phyloP scores from a whole-genome alignment of 306 rosid genomes.

The Dryas drummondii region DNA sequence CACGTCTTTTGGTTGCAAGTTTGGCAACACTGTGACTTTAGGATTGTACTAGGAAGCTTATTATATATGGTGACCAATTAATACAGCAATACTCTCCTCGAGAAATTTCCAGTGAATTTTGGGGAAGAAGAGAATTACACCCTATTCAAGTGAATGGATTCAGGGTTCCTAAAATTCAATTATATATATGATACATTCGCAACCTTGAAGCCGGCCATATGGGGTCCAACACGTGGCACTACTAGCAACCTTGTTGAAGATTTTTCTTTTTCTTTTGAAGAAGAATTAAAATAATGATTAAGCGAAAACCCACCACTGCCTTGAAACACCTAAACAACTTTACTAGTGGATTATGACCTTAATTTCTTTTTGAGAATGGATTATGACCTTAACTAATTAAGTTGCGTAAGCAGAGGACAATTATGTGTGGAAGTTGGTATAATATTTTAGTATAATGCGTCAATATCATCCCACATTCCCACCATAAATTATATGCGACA shows the following conservation, averaged over 20 bases:
- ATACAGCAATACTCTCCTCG: too few species aligned
- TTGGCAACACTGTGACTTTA: constrained; percentile 17
- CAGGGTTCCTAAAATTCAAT: too few species aligned
- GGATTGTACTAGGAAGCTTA: constrained; percentile 17
- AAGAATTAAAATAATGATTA: constrained; percentile 9
- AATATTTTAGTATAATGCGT: constrained; percentile 17
- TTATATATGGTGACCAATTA: constrained; percentile 1
- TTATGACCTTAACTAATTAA: background rate
- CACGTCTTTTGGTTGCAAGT: constrained; percentile 23
- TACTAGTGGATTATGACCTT: constrained; percentile 43
- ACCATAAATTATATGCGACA: constrained; percentile 18
- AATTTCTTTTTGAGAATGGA: background rate
- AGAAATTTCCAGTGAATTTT: too few species aligned
- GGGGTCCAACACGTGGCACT: background rate
- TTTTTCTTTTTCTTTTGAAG: constrained; percentile 2
- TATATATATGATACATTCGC: too few species aligned
- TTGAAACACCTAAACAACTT: constrained; percentile 10
- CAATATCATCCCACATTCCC: background rate
- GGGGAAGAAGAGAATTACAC: too few species aligned
- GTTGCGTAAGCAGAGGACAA: constrained; percentile 22
- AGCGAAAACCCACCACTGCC: background rate
- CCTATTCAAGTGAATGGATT: too few species aligned
- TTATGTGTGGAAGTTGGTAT: constrained; percentile 25
- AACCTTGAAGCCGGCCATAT: too few species aligned
- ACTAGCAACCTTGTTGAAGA: background rate